Conservation (phyloP, 139 green algal genomes). For the Chlamydomonas urium region DNA sequence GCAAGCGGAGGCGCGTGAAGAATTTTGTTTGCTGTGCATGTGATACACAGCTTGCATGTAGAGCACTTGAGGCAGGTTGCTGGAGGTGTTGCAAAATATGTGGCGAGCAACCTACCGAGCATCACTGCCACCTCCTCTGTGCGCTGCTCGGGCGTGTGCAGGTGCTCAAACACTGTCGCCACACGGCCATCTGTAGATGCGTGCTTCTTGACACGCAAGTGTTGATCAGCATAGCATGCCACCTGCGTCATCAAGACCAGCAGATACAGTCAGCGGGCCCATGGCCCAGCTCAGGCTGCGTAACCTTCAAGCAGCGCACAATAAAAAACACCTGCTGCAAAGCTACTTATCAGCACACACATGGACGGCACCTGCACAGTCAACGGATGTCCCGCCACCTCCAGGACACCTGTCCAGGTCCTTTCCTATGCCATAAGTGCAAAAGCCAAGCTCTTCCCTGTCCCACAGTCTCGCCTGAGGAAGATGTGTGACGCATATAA, state of each 20-base stretch:
- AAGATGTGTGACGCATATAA: conserved; percentile 79
- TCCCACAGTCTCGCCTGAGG: conserved; percentile 53
- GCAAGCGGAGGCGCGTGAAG: background rate
- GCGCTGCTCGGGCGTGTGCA: conserved; percentile 35
- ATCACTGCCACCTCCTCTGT: conserved; percentile 65
- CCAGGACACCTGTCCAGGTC: background rate
- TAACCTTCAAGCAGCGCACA: background rate
- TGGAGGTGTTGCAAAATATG: background rate
- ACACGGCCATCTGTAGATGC: conserved; percentile 18
- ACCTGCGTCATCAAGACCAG: conserved; percentile 48
- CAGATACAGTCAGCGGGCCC: background rate
- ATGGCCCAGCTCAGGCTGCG: background rate
- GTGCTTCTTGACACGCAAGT: conserved; percentile 52
- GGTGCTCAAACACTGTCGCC: conserved; percentile 42
- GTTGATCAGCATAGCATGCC: conserved; percentile 61
- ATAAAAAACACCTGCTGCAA: background rate
- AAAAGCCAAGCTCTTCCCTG: background rate
- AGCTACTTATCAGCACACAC: background rate
- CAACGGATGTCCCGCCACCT: background rate
- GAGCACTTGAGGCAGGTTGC: background rate
- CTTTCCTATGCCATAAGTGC: background rate
- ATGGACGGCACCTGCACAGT: background rate
- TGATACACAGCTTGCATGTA: background rate
- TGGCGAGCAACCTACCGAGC: conserved; percentile 46
- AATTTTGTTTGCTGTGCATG: background rate